Evolutionary conservation across 768 basidiomycete genomes (phyloP).

Genomic region (Saitozyma podzolica): DNA sequence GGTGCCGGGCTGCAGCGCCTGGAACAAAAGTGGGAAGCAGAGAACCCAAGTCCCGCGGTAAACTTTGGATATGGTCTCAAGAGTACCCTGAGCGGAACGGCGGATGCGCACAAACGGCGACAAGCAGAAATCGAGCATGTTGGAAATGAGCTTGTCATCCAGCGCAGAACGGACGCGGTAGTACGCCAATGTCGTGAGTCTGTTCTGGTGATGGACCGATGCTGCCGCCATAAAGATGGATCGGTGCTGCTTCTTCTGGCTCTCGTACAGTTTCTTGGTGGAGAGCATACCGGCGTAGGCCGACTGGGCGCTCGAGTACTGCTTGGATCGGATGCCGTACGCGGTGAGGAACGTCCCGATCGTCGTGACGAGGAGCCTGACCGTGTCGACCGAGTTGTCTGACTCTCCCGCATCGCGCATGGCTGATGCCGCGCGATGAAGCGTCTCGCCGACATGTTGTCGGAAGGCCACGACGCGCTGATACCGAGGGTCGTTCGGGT

Average conservation of each 20-base stretch:
- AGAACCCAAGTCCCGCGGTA: slow-evolving; percentile 54
- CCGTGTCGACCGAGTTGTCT: slow-evolving; percentile 65
- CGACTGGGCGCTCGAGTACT: slow-evolving; percentile 31
- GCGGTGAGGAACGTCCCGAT: slow-evolving; percentile 48
- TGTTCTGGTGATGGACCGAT: slow-evolving; percentile 43
- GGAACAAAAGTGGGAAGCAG: slow-evolving; percentile 52
- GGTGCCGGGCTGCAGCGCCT: slow-evolving; percentile 60
- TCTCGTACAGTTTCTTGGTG: slow-evolving; percentile 41
- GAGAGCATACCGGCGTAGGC: slow-evolving; percentile 34
- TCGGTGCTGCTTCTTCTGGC: slow-evolving; percentile 41
- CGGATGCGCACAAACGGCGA: slow-evolving; percentile 51
- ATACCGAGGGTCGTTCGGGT: slow-evolving; percentile 68
- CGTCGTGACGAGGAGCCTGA: slow-evolving; percentile 52
- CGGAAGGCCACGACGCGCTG: slow-evolving; percentile 63
- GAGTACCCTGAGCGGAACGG: slow-evolving; percentile 28
- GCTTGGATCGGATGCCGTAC: slow-evolving; percentile 46
- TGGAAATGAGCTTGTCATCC: slow-evolving; percentile 54
- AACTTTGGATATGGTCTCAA: slow-evolving; percentile 41
- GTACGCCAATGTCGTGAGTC: slow-evolving; percentile 46
- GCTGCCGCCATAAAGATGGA: slow-evolving; percentile 36
- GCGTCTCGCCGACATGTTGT: slow-evolving; percentile 65
- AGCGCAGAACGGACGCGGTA: slow-evolving; percentile 51
- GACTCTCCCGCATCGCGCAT: slow-evolving; percentile 67
- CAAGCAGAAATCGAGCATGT: slow-evolving; percentile 54
- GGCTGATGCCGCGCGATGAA: slow-evolving; percentile 69